phyloP scores from a whole-genome alignment of 495 filamentous ascomycete species.

The Aspergillus leporis region DNA sequence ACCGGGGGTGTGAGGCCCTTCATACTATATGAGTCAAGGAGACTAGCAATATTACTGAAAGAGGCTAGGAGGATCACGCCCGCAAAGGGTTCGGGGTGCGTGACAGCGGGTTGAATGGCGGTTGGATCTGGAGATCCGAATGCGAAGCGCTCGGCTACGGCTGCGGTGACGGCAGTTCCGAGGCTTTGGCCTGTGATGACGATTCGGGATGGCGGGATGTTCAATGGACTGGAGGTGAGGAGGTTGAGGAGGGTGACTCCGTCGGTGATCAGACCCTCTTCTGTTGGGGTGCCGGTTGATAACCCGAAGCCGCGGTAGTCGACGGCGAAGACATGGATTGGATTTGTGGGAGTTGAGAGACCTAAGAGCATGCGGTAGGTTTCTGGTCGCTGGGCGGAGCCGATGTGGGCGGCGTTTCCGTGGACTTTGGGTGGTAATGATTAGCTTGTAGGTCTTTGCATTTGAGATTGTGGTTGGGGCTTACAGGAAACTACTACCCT shows the following conservation, averaged over 20 bases:
- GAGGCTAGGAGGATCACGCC: slow-evolving; percentile 76
- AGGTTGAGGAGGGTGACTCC: slow-evolving; percentile 69
- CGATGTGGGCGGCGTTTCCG: slow-evolving; percentile 50
- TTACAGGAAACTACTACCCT: slow-evolving; percentile 59
- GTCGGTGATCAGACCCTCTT: slow-evolving; percentile 80
- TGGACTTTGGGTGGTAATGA: slow-evolving; percentile 34
- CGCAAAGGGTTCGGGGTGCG: slow-evolving; percentile 55
- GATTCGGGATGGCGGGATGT: slow-evolving; percentile 68
- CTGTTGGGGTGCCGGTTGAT: slow-evolving; percentile 77
- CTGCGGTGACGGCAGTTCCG: slow-evolving; percentile 80
- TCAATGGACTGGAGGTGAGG: slow-evolving; percentile 39
- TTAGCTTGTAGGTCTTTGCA: neutral
- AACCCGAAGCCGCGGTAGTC: slow-evolving; percentile 92
- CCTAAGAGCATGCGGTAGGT: slow-evolving; percentile 42
- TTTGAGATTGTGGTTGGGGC: slow-evolving; percentile 14
- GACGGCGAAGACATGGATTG: slow-evolving; percentile 68
- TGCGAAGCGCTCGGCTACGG: slow-evolving; percentile 67
- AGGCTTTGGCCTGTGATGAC: slow-evolving; percentile 86
- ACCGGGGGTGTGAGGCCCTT: slow-evolving; percentile 79
- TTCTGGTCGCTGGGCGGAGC: slow-evolving; percentile 43
- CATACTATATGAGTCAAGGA: slow-evolving; percentile 72
- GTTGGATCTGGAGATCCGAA: slow-evolving; percentile 42
- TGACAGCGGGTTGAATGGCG: slow-evolving; percentile 37
- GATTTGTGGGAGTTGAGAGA: slow-evolving; percentile 48
- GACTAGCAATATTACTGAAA: slow-evolving; percentile 70